phyloP scores from a whole-genome alignment of 768 basidiomycete species.

The Psilocybe azurescens region DNA sequence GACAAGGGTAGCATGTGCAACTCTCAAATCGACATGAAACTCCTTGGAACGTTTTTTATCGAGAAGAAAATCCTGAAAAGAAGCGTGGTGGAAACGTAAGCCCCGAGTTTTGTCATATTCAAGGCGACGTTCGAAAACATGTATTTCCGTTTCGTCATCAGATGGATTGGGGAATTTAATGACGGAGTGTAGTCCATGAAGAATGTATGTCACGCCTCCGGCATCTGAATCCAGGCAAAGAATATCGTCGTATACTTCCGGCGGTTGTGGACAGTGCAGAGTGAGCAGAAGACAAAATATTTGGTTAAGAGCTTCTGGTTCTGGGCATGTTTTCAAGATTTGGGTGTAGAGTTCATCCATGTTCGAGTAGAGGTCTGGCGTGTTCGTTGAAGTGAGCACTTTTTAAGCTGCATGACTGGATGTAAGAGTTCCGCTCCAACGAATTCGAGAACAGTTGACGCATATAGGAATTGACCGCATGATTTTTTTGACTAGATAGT shows the following conservation, averaged over 20 bases:
- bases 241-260: too few species aligned
- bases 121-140: too few species aligned
- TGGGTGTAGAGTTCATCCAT: slow-evolving; percentile 20
- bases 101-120: too few species aligned
- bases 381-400: slow-evolving; percentile 1
- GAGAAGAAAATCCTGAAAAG: too few species aligned
- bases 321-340: slow-evolving; percentile 11
- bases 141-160: too few species aligned
- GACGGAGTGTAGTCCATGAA: too few species aligned
- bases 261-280: too few species aligned
- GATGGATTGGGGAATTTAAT: too few species aligned
- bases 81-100: too few species aligned
- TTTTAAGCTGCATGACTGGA: slow-evolving; percentile 16
- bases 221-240: too few species aligned
- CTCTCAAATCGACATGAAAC: slow-evolving; percentile 9
- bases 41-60: slow-evolving; percentile 12
- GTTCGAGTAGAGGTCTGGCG: slow-evolving; percentile 4
- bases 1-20: slow-evolving; percentile 7
- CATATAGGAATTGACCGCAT: slow-evolving; percentile 23
- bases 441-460: slow-evolving; percentile 21
- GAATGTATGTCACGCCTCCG: too few species aligned
- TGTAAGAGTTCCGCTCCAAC: slow-evolving; percentile 13
- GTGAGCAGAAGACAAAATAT: slow-evolving; percentile 13
- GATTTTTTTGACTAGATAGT: slow-evolving; percentile 16
- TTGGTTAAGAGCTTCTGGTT: background rate